Base-by-base conservation (phyloP, 139 green algal genomes). In the Chlorella sp. region DNA sequence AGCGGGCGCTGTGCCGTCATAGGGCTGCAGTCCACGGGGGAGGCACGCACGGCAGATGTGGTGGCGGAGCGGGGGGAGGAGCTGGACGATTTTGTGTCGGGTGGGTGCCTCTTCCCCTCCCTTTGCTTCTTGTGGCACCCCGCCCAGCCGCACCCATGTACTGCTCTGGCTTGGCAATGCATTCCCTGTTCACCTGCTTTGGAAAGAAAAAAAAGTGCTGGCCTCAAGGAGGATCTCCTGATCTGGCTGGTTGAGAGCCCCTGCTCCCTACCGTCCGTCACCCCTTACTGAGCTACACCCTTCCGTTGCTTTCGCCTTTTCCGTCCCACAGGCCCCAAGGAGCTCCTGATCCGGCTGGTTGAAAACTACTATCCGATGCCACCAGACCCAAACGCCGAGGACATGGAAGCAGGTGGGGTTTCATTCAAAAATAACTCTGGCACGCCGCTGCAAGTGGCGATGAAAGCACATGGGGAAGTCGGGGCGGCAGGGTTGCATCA, bases 1-100 rank as follows among this genome's bases (percentile, higher is more conserved):
- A 83, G 48, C 24, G 96, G 94, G 34, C 89, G 95, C 86, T 96
- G 94, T 94, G 95, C 90, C 19, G 96, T 97, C 0, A 94, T 98
- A 15, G 96, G 96, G 5, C 85, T 96, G 76, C 94, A 96, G 91
- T 92, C 90, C 76, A 96, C 94, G 5, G 94, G 94, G 22, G 94
- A 96, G 86, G 93, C 95, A 1, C 94, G 94, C 81, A 97, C 95
- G 15, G 87, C 84, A 0, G 94, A 95, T 15, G 94, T 94, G n/a
- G 93, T 96, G 68, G 90, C 90, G 1, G 90, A 92, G n/a, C 64
- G 81, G 32, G 94, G 89, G 3, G 89, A 92, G 40, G 86, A 93
- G 42, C 91, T 95, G 60, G 93, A 95, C 57, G 93, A 95, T 75
- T 95, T 95, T 92, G 92, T 95, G 28, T 95, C 93, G 12, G 87